Percentiles rank a stretch among this genome's conserved stretches.
These are phyloP conservation scores for Polytrichum formosum DNA, from an alignment of 225 moss, liverwort and hornwort species.

Conservation along the genomic window DNA sequence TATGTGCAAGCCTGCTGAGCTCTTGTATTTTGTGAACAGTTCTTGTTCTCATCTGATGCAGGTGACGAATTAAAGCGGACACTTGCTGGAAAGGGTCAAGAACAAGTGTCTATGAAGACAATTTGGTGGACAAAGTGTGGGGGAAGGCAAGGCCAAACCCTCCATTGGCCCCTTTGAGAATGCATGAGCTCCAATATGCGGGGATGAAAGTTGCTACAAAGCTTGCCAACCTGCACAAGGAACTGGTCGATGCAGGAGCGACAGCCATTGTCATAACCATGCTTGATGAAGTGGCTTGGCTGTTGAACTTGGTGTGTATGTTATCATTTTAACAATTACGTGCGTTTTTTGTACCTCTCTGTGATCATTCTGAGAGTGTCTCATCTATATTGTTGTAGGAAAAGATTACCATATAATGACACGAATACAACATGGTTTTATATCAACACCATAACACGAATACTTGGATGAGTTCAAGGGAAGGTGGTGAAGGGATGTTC, in stretches of 20 bases:
- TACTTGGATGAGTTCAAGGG: no score
- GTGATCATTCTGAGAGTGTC: no score
- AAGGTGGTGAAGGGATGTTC: no score
- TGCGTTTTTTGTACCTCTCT: no score
- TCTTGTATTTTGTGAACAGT: constrained; percentile 73
- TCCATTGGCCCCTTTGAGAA: constrained; percentile 67
- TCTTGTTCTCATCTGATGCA: constrained; percentile 95
- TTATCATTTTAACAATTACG: no score
- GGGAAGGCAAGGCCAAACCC: constrained; percentile 64
- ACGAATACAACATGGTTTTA: no score
- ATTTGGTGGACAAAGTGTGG: constrained; percentile 93
- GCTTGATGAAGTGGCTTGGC: constrained; percentile 98
- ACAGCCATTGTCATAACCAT: constrained; percentile 82
- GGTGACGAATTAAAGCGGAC: constrained; percentile 82
- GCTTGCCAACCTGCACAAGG: constrained; percentile 71
- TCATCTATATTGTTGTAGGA: no score
- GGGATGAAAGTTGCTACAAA: constrained; percentile 83
- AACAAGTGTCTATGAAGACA: constrained; percentile 60
- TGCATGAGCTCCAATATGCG: constrained; percentile 80
- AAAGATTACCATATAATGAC: no score
- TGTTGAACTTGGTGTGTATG: constrained; percentile 77
- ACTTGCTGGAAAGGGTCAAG: constrained; percentile 70
- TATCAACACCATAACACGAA: no score
- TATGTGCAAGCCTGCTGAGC: constrained; percentile 37
- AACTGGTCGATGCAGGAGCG: constrained; percentile 62